These are phyloP conservation scores for Phytophthora quininea DNA, from an alignment of 352 stramenopile genomes.

Conservation along the genomic window DNA sequence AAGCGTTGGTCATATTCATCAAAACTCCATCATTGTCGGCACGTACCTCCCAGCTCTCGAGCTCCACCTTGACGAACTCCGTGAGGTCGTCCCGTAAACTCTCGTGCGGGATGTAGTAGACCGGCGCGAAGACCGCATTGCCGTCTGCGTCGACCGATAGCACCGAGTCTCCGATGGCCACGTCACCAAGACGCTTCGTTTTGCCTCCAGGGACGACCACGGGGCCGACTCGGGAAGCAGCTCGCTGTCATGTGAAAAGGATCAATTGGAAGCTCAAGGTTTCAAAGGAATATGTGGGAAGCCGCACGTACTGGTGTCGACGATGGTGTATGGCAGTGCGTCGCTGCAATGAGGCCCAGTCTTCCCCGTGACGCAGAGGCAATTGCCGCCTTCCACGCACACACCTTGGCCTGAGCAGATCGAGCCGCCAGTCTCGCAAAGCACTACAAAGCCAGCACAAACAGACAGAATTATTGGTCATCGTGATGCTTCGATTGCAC, in stretches of 20 bases:
- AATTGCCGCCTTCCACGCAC: slow-evolving; percentile 71
- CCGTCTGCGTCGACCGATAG: slow-evolving; percentile 51
- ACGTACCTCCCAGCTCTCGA: slow-evolving; percentile 44
- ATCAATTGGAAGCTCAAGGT: slow-evolving; percentile 5
- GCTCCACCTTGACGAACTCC: slow-evolving; percentile 41
- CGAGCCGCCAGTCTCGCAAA: slow-evolving; percentile 72
- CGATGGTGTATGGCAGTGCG: slow-evolving; percentile 52
- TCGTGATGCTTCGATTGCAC: no score
- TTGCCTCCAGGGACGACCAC: slow-evolving; percentile 36
- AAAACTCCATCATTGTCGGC: no score
- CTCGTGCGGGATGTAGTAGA: slow-evolving; percentile 77
- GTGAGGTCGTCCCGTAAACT: slow-evolving; percentile 11
- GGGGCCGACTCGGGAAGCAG: slow-evolving; percentile 63
- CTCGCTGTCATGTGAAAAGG: slow-evolving; percentile 36
- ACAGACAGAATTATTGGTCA: slow-evolving; percentile 16
- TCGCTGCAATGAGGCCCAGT: slow-evolving; percentile 61
- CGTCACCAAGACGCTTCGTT: slow-evolving; percentile 29
- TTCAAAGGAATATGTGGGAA: no score
- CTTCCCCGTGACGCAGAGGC: slow-evolving; percentile 66
- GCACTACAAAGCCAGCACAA: slow-evolving; percentile 46
- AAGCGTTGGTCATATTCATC: no score
- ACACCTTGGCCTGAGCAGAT: slow-evolving; percentile 73
- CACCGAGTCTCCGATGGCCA: slow-evolving; percentile 59
- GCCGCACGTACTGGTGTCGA: slow-evolving; percentile 43
- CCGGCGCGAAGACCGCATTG: slow-evolving; percentile 44